phyloP scores from a whole-genome alignment of 2,329 filamentous ascomycete species.

The Diaporthe citrichinensis region DNA sequence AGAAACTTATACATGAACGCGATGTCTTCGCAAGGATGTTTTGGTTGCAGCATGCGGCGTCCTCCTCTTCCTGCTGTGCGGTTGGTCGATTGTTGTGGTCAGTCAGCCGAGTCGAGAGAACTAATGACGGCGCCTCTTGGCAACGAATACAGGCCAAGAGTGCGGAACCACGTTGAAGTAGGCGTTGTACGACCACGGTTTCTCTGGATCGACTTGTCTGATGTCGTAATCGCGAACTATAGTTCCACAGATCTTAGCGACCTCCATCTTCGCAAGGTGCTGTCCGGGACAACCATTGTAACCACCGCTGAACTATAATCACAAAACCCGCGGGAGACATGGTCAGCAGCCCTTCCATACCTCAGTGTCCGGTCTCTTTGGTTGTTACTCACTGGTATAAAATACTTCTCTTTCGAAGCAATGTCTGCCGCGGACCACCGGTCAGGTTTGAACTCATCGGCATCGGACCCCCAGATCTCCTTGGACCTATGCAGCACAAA shows the following conservation, averaged over 20 bases:
- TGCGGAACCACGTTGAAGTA: constrained; percentile 47
- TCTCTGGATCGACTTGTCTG: constrained; percentile 42
- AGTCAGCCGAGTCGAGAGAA: not conserved
- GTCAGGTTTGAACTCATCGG: constrained; percentile 44
- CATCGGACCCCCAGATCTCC: constrained; percentile 45
- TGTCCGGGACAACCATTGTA: constrained; percentile 32
- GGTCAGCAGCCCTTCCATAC: not conserved
- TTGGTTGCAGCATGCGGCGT: not conserved
- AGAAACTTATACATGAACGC: too few relatives aligned
- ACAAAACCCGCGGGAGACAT: not conserved
- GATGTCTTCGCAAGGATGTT: too few relatives aligned
- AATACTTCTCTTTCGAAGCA: constrained; percentile 43
- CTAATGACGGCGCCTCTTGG: constrained; percentile 25
- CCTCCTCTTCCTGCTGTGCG: not conserved
- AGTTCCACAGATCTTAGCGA: constrained; percentile 22
- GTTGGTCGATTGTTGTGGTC: not conserved
- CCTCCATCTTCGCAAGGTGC: constrained; percentile 14
- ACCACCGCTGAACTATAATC: constrained; percentile 12
- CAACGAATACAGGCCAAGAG: constrained; percentile 45
- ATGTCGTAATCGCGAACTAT: constrained; percentile 41
- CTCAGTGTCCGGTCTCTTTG: not conserved
- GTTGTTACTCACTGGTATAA: constrained; percentile 43
- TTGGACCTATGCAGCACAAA: constrained; percentile 49
- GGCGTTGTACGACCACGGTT: constrained; percentile 47
- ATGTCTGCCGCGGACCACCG: constrained; percentile 44